Evolutionary conservation across 352 stramenopile genomes (phyloP).

Genomic region (Phytophthora sojae): DNA sequence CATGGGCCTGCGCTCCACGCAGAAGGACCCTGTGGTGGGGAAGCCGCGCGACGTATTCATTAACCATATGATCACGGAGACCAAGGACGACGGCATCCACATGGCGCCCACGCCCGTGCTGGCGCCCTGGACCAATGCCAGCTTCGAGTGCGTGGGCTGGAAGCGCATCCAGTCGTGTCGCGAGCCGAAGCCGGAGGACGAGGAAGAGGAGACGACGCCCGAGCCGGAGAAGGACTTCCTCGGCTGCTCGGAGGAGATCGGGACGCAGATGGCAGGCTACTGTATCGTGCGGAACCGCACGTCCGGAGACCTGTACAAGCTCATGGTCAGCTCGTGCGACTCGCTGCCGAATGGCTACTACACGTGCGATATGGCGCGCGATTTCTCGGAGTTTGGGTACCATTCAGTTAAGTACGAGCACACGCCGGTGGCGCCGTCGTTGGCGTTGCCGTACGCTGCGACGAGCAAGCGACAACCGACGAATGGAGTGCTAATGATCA

Average conservation of each 20-base stretch:
- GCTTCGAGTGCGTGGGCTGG: constrained; percentile 88
- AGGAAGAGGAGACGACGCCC: constrained; percentile 31
- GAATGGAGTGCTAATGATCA: constrained; percentile 86
- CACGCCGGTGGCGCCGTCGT: constrained; percentile 66
- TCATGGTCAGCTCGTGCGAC: constrained; percentile 84
- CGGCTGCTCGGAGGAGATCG: constrained; percentile 74
- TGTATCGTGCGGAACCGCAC: constrained; percentile 87
- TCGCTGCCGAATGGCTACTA: constrained; percentile 77
- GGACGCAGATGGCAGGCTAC: constrained; percentile 78
- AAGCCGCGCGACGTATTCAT: constrained; percentile 73
- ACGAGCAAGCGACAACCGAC: constrained; percentile 57
- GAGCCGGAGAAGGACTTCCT: constrained; percentile 80
- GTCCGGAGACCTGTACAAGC: constrained; percentile 79
- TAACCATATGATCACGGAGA: constrained; percentile 78
- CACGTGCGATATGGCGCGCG: constrained; percentile 81
- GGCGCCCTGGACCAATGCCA: constrained; percentile 75
- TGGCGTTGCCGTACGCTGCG: constrained; percentile 60
- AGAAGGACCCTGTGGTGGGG: constrained; percentile 62
- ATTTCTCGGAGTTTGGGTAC: constrained; percentile 86
- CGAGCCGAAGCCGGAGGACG: constrained; percentile 52
- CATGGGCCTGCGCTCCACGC: constrained; percentile 62
- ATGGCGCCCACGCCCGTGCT: constrained; percentile 66
- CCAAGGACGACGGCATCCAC: constrained; percentile 64
- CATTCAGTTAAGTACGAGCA: constrained; percentile 79
- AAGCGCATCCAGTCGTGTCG: constrained; percentile 83